Percentiles rank a stretch among this genome's conserved stretches.
Conservation (phyloP, 805 yeast genomes). For the Metschnikowia lachancei region DNA sequence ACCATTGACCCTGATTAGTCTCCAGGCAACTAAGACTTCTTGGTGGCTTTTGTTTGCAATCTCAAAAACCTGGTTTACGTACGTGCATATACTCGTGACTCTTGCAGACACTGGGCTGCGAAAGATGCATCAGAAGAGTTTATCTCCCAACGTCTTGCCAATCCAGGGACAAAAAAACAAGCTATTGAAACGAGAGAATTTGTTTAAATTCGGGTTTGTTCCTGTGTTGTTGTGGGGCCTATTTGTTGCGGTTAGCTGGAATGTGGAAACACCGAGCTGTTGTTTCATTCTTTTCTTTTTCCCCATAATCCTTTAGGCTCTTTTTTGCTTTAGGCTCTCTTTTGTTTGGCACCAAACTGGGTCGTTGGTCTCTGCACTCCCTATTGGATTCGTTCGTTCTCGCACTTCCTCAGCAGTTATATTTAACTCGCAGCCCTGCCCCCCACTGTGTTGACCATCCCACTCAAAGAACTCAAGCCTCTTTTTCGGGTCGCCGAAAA, state of each 20-base stretch:
- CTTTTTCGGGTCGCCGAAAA: background rate
- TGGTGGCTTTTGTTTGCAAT: too few relatives aligned
- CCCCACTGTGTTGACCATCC: background rate
- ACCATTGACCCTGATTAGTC: too few relatives aligned
- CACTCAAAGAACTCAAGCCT: constrained; percentile 2
- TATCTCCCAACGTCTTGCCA: background rate
- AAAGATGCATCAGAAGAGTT: background rate
- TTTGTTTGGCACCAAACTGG: background rate
- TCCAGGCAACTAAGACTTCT: too few relatives aligned
- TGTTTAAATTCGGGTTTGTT: too few relatives aligned
- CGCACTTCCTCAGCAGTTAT: background rate
- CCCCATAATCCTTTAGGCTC: too few relatives aligned
- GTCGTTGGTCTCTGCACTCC: background rate
- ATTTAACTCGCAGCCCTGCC: background rate
- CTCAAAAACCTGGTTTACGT: too few relatives aligned
- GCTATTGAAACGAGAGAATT: background rate
- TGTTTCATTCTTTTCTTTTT: too few relatives aligned
- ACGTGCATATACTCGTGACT: too few relatives aligned
- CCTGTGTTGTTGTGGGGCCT: too few relatives aligned
- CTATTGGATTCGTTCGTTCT: background rate
- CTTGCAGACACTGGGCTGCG: background rate
- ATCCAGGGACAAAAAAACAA: background rate
- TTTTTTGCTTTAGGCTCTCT: too few relatives aligned
- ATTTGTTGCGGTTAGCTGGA: too few relatives aligned
- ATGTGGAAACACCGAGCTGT: too few relatives aligned